These are phyloP conservation scores for Naganishia liquefaciens DNA, from an alignment of 1,284 basidiomycete species.

Conservation along the genomic window DNA sequence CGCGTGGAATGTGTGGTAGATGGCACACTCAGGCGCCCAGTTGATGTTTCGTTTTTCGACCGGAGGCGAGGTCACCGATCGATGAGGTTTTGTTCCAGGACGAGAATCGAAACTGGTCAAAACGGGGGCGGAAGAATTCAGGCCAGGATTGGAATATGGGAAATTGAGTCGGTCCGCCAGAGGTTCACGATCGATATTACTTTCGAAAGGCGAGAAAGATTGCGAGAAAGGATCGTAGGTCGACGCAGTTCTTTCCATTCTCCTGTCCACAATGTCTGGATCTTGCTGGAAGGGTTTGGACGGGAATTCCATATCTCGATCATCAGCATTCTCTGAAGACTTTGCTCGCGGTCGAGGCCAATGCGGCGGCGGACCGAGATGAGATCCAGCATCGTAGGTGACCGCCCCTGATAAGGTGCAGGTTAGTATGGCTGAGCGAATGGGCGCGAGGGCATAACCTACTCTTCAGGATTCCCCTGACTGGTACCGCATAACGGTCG, in stretches of 20 bases:
- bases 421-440: background rate
- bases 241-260: constrained; percentile 57
- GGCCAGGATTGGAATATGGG: constrained; percentile 64
- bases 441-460: constrained; percentile 47
- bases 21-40: constrained; percentile 87
- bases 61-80: constrained; percentile 49
- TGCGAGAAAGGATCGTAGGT: constrained; percentile 59
- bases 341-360: constrained; percentile 67
- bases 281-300: constrained; percentile 75
- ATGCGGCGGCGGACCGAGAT: constrained; percentile 57
- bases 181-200: constrained; percentile 33
- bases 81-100: constrained; percentile 33
- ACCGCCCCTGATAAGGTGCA: constrained; percentile 26
- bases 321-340: constrained; percentile 66
- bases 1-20: constrained; percentile 92
- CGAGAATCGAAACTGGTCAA: constrained; percentile 60
- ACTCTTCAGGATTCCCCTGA: constrained; percentile 89
- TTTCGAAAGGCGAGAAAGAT: constrained; percentile 58
- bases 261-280: constrained; percentile 80
- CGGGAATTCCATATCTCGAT: constrained; percentile 68
- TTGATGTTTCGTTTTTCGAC: constrained; percentile 73
- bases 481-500: constrained; percentile 67
- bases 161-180: constrained; percentile 36
- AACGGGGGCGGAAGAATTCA: constrained; percentile 82
- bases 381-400: constrained; percentile 62